phyloP scores from a whole-genome alignment of 2,329 filamentous ascomycete species.

The Dothideomycetes sp. region DNA sequence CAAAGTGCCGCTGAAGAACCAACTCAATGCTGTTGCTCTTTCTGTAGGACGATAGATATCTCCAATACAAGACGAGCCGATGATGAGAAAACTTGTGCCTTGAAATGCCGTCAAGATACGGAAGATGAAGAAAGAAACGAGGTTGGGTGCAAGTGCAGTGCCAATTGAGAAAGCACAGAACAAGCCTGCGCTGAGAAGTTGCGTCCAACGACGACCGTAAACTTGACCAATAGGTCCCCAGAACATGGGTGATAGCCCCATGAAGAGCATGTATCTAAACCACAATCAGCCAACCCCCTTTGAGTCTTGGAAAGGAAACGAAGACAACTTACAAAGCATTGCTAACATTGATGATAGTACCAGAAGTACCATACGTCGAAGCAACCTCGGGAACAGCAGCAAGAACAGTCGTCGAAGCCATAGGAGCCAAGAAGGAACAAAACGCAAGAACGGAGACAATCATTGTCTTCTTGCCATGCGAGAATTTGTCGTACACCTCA shows the following conservation, averaged over 20 bases:
- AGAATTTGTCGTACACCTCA: constrained; percentile 56
- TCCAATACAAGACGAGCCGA: constrained; percentile 61
- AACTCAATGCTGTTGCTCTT: constrained; percentile 62
- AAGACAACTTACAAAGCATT: constrained; percentile 49
- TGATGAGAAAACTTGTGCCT: constrained; percentile 64
- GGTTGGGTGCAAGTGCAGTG: constrained; percentile 61
- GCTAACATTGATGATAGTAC: constrained; percentile 60
- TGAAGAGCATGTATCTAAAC: constrained; percentile 66
- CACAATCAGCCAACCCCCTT: no score
- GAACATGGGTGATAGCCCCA: constrained; percentile 60
- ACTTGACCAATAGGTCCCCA: constrained; percentile 58
- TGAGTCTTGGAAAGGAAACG: background rate
- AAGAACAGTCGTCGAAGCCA: constrained; percentile 64
- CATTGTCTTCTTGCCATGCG: constrained; percentile 50
- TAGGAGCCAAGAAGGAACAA: constrained; percentile 66
- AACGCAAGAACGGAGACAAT: constrained; percentile 64
- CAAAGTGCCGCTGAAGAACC: constrained; percentile 62
- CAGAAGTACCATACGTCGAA: constrained; percentile 52
- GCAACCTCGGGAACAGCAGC: constrained; percentile 68
- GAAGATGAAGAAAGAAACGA: constrained; percentile 64
- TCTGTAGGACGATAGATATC: constrained; percentile 49
- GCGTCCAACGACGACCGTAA: constrained; percentile 41
- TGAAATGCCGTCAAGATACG: constrained; percentile 65
- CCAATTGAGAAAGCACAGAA: constrained; percentile 64
- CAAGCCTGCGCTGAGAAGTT: constrained; percentile 49